Evolutionary conservation across 768 basidiomycete species (phyloP).

Genomic region (Tricholoma terreum): DNA sequence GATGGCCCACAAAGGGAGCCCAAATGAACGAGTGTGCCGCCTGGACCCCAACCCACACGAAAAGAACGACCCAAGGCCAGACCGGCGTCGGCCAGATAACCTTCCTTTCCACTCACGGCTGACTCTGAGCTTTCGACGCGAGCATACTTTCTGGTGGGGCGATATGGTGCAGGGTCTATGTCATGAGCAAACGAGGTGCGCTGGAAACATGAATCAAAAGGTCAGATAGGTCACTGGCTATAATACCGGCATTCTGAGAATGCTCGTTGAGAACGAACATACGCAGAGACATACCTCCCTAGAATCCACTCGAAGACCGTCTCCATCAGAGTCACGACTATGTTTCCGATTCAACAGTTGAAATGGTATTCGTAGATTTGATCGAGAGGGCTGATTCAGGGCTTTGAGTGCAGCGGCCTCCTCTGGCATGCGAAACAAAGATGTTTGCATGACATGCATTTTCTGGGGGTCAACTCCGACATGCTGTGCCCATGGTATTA

Average conservation of each 20-base stretch:
- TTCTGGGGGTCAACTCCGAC: conserved; percentile 81
- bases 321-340: conserved; percentile 75
- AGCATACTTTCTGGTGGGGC: conserved; percentile 79
- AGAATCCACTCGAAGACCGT: conserved; percentile 56
- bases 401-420: conserved; percentile 65
- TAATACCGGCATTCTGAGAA: neutral
- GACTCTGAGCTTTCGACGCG: conserved; percentile 70
- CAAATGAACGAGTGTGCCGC: conserved; percentile 69
- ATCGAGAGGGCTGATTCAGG: conserved; percentile 39
- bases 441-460: conserved; percentile 92
- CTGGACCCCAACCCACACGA: conserved; percentile 87
- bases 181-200: conserved; percentile 78
- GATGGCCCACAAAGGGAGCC: conserved; percentile 69
- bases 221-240: conserved; percentile 1
- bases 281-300: conserved; percentile 49
- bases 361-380: conserved; percentile 33
- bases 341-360: conserved; percentile 60
- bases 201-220: conserved; percentile 34
- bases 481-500: conserved; percentile 70
- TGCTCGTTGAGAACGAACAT: neutral
- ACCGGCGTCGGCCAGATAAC: conserved; percentile 73
- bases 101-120: conserved; percentile 60
- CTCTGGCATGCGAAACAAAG: conserved; percentile 76
- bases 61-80: conserved; percentile 84
- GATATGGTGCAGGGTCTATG: conserved; percentile 61